Conservation (phyloP, 768 basidiomycete species). For the Grammothele lineata region DNA sequence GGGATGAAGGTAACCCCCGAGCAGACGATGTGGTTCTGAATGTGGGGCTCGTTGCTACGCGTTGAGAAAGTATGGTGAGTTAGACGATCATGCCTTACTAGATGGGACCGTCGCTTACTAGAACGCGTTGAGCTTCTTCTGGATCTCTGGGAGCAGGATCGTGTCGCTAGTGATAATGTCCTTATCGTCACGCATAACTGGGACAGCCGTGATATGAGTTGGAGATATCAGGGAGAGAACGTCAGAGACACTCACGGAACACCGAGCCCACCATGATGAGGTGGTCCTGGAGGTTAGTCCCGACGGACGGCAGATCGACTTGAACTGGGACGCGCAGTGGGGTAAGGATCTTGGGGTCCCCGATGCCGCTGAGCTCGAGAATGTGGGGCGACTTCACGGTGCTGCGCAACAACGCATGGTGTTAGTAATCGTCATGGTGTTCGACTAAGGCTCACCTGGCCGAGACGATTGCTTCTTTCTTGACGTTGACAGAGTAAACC, state of each 20-base stretch:
- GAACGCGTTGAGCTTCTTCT: constrained; percentile 1
- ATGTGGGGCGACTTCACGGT: constrained; percentile 43
- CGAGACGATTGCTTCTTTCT: constrained; percentile 40
- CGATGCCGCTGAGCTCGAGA: constrained; percentile 48
- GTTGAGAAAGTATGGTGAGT: no score
- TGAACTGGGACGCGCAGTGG: constrained; percentile 30
- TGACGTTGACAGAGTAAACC: constrained; percentile 28
- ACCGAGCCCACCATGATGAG: constrained; percentile 16
- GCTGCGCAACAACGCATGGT: constrained; percentile 24
- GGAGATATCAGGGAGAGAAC: background rate
- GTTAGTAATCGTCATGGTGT: no score
- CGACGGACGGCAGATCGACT: constrained; percentile 43
- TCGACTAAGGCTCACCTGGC: constrained; percentile 31
- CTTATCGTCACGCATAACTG: constrained; percentile 5
- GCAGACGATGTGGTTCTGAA: background rate
- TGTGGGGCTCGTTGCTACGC: no score
- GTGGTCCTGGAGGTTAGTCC: constrained; percentile 46
- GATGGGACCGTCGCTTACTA: no score
- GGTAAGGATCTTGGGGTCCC: constrained; percentile 30
- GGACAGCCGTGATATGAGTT: no score
- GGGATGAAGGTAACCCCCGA: constrained; percentile 6
- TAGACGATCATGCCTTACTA: no score
- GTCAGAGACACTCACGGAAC: constrained; percentile 16
- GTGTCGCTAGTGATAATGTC: constrained; percentile 6
- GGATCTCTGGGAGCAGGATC: constrained; percentile 1